Base-by-base conservation (phyloP, 139 green algal species). In the Haematococcus sp. region DNA sequence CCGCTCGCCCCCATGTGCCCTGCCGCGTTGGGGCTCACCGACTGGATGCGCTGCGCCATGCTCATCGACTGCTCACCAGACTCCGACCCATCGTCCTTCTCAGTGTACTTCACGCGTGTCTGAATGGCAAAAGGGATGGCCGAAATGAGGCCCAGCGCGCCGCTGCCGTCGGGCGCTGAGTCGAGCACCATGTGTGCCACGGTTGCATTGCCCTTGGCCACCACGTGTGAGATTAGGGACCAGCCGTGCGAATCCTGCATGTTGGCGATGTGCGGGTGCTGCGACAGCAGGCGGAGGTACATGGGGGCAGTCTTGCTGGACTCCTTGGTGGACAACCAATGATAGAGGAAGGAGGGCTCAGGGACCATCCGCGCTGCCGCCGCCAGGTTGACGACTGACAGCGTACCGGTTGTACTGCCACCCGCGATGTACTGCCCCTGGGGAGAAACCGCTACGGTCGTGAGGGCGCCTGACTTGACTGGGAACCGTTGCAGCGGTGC, bases 311-410 rank as follows among this genome's bases (percentile, higher is more conserved):
- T 63, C 43, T 68, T 46, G 63, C 80, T 77, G 43, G 51, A 51
- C 34, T 85, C 80, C 66, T 77, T 64, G 9, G 34, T 71, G 40
- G 67, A 35, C 28, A 85, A 40, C 75, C 80, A 85, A 75, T 82
- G 61, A 71, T 82, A 85, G 15, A 85, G 75, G 75, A 85, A 85
- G 27, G 67, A 78, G 3, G 80, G 80, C 65, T 85, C 80, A 5
- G 80, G 80, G 31, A 71, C 51, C 40, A 25, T 43, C n/a, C 72
- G 71, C 22, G 60, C 52, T 1, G 75, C 32, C 0, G 23, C 56
- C 2, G 66, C 27, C 2, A 82, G 51, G 75, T 75, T 85, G 65
- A 46, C 70, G 22, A 85, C 67, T 4, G 66, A 78, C 58, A 85
- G 54, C 9, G 80, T 85, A 52, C 79, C 64, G 22, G 75, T 75